Conservation (phyloP, 2,329 filamentous ascomycete genomes). For the Aureobasidium sp. region DNA sequence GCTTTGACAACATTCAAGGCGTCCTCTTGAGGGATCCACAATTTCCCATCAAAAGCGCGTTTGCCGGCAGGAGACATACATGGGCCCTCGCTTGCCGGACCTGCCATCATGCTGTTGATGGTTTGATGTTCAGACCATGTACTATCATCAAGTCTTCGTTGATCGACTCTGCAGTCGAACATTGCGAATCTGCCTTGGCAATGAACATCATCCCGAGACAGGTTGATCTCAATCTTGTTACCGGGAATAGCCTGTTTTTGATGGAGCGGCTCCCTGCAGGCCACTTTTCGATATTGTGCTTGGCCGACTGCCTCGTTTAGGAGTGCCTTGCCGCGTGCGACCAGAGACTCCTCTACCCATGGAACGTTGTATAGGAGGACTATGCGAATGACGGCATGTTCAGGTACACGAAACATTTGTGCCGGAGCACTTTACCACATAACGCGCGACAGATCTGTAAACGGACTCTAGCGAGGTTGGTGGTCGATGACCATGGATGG, state of each 20-base stretch:
- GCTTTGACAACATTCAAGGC: neutral
- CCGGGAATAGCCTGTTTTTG: neutral
- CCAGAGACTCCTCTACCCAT: neutral
- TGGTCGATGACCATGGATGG: conserved; percentile 4
- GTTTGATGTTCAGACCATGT: neutral
- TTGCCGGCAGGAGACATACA: neutral
- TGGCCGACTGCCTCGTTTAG: neutral
- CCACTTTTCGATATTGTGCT: neutral
- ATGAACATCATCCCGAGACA: neutral
- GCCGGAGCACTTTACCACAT: neutral
- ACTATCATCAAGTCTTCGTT: neutral
- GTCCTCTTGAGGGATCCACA: neutral
- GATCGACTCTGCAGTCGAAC: conserved; percentile 8
- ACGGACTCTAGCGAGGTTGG: neutral
- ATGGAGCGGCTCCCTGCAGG: conserved; percentile 1
- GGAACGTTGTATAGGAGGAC: neutral
- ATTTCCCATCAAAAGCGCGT: neutral
- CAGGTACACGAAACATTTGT: conserved; percentile 7
- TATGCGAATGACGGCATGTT: neutral
- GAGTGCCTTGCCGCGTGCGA: neutral
- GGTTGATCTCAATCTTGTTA: conserved; percentile 14
- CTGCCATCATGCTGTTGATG: neutral
- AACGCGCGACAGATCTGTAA: neutral
- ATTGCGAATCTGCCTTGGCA: conserved; percentile 12
- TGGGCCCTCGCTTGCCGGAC: neutral